phyloP scores from a whole-genome alignment of 78 protist genomes.

The Speleostelium caveatum region DNA sequence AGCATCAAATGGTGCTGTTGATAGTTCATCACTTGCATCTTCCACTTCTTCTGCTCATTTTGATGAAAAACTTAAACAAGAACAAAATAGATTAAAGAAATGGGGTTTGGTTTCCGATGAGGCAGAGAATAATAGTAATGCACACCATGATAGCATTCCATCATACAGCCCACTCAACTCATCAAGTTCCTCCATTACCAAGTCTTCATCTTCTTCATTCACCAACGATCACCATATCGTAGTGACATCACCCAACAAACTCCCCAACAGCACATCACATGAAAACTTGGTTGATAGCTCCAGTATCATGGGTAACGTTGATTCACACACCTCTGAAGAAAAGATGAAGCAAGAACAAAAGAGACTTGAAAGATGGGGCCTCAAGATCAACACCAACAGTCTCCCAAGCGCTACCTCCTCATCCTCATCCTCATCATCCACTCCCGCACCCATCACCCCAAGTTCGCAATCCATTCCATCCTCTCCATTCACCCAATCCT shows the following conservation, averaged over 20 bases:
- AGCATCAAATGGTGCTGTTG: constrained; percentile 27
- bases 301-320: constrained; percentile 27
- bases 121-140: not conserved
- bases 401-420: not conserved
- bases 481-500: constrained; percentile 1
- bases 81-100: constrained; percentile 50
- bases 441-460: not conserved
- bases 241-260: not conserved
- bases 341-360: constrained; percentile 50
- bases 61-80: constrained; percentile 49
- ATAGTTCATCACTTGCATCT: constrained; percentile 3
- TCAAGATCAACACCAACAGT: not conserved
- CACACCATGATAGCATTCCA: no score
- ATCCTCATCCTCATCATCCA: not conserved
- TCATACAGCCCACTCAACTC: not conserved
- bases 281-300: constrained; percentile 29
- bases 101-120: constrained; percentile 30
- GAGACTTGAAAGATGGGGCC: constrained; percentile 63
- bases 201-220: not conserved
- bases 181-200: not conserved
- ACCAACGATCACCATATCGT: not conserved
- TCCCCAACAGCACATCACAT: not conserved
- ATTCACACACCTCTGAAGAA: constrained; percentile 33
- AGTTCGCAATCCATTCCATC: constrained; percentile 4
- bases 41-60: not conserved